Evolutionary conservation across 106 monocot species (phyloP).

Genomic region (Cymbidium sinense): DNA sequence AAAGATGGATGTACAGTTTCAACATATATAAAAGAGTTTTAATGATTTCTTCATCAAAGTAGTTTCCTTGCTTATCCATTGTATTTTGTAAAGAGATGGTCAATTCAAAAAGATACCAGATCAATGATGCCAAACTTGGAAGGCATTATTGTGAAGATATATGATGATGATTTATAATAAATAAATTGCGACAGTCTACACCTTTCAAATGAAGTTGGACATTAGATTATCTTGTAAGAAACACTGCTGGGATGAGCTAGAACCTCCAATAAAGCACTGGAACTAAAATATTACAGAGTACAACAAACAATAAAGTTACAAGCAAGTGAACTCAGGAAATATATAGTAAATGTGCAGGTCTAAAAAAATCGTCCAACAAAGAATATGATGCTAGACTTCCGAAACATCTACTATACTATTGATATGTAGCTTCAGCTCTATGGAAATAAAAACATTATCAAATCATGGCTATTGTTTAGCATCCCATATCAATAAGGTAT

Average conservation of each 20-base stretch:
- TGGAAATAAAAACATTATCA: not conserved
- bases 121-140: not conserved
- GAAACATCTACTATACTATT: not conserved
- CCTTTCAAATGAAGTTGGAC: not conserved
- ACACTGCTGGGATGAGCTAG: not conserved
- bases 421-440: not conserved
- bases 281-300: not conserved
- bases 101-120: not conserved
- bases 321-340: not conserved
- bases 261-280: not conserved
- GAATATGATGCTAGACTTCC: not conserved
- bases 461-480: not conserved
- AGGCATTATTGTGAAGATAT: not conserved
- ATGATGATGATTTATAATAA: not conserved
- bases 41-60: not conserved
- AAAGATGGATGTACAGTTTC: not conserved
- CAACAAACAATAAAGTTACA: not conserved
- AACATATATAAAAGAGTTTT: not conserved
- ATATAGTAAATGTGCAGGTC: not conserved
- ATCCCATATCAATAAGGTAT: not conserved
- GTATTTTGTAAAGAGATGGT: not conserved
- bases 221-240: not conserved
- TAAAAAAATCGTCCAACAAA: not conserved
- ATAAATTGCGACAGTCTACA: not conserved
- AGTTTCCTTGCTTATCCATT: not conserved